Conservation (phyloP, 148 eudicot species). For the Rhododendron molle region DNA sequence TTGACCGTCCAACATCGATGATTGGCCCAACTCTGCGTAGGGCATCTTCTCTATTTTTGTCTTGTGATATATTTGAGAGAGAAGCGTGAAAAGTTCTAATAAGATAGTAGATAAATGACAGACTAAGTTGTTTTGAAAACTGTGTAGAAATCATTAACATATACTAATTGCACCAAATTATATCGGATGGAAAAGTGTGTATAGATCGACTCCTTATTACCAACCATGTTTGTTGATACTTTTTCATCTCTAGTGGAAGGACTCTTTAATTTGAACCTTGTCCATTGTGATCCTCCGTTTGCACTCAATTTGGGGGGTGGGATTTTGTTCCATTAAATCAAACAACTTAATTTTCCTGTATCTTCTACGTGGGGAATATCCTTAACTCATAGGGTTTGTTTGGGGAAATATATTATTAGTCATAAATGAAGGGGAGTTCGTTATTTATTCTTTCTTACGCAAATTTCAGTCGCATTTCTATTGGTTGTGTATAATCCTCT, state of each 20-base stretch:
- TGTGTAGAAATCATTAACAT: background rate
- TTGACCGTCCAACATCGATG: background rate
- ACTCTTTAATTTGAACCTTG: no score
- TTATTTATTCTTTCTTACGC: no score
- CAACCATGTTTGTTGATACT: background rate
- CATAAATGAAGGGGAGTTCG: no score
- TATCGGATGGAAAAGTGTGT: background rate
- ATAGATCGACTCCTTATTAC: background rate
- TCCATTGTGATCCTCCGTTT: no score
- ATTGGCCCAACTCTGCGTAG: background rate
- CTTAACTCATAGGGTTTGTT: no score
- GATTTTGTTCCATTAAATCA: no score
- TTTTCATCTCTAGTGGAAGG: background rate
- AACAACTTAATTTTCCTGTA: no score
- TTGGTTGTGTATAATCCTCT: no score
- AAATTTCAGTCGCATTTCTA: no score
- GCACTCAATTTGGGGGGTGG: no score
- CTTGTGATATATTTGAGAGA: background rate
- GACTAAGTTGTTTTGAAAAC: background rate
- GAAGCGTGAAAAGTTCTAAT: background rate
- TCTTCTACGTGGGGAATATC: no score
- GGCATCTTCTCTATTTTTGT: background rate
- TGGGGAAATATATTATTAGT: no score
- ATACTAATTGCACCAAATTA: background rate
- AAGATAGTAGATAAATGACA: background rate